Percentiles rank a stretch among this genome's conserved stretches.
phyloP scores from a whole-genome alignment of 495 filamentous ascomycete species.

The Aspergillus biplanus region DNA sequence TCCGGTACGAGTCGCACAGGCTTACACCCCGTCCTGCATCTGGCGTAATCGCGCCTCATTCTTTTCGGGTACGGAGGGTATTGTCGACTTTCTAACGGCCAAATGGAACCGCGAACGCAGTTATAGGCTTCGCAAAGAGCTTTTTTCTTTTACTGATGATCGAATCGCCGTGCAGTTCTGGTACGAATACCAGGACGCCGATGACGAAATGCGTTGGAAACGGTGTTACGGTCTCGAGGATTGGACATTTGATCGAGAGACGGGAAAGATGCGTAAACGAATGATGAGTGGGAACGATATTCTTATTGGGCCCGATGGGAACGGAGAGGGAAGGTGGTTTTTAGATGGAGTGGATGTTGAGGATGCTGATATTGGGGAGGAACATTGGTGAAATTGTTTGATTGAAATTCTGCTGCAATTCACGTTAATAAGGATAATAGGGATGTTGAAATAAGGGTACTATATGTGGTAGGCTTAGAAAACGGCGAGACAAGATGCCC shows the following conservation, averaged over 20 bases:
- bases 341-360: conserved; percentile 74
- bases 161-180: conserved; percentile 87
- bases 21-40: conserved; percentile 77
- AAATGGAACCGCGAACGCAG: conserved; percentile 79
- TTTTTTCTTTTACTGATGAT: conserved; percentile 65
- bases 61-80: conserved; percentile 67
- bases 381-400: conserved; percentile 66
- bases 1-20: conserved; percentile 64
- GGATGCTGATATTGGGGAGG: conserved; percentile 67
- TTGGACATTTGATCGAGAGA: conserved; percentile 76
- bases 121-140: conserved; percentile 83
- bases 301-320: conserved; percentile 56
- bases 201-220: conserved; percentile 77
- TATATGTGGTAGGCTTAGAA: too few species aligned
- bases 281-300: conserved; percentile 94
- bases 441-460: too few species aligned
- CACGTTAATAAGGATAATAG: background rate
- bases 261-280: conserved; percentile 83
- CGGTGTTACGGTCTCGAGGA: conserved; percentile 89
- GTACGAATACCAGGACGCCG: conserved; percentile 81
- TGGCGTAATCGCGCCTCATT: conserved; percentile 83
- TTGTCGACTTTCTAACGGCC: conserved; percentile 69
- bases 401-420: background rate
- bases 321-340: conserved; percentile 60
- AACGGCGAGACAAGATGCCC: too few species aligned